Conservation (phyloP, 352 stramenopile species). For the Pseudoperonospora humuli region DNA sequence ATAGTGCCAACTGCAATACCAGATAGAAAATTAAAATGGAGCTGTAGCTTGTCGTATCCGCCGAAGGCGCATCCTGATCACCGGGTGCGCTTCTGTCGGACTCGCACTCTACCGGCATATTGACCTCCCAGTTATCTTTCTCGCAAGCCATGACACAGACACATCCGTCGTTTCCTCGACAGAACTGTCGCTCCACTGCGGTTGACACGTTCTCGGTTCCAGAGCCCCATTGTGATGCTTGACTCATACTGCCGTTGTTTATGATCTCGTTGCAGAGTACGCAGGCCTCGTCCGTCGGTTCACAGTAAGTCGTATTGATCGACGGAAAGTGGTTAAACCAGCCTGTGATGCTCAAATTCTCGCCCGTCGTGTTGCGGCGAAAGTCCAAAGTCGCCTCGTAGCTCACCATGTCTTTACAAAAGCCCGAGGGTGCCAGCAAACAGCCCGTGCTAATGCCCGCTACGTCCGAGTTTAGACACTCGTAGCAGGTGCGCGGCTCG, state of each 20-base stretch:
- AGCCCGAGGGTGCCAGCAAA: constrained; percentile 43
- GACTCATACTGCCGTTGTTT: constrained; percentile 19
- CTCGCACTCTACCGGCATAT: constrained; percentile 42
- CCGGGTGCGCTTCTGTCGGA: constrained; percentile 10
- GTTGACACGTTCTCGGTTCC: constrained; percentile 27
- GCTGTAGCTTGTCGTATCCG: constrained; percentile 30
- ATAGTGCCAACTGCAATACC: constrained; percentile 49
- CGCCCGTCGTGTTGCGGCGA: constrained; percentile 39
- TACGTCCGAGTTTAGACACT: constrained; percentile 55
- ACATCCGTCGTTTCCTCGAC: constrained; percentile 40
- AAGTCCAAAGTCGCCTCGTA: constrained; percentile 50
- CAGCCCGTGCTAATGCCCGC: constrained; percentile 31
- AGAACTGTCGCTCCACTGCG: constrained; percentile 44
- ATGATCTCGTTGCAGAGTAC: constrained; percentile 34
- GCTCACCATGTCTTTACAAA: constrained; percentile 45
- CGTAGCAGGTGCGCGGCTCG: constrained; percentile 53
- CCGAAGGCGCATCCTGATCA: constrained; percentile 4
- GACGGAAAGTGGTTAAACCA: constrained; percentile 67
- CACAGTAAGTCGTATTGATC: constrained; percentile 56
- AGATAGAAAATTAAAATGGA: constrained; percentile 64
- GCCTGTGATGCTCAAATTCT: constrained; percentile 22
- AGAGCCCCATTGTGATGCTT: constrained; percentile 13
- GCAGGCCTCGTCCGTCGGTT: constrained; percentile 43
- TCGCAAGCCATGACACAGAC: constrained; percentile 62
- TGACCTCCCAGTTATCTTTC: constrained; percentile 40